Evolutionary conservation across 176 grass and related monocot species (phyloP).

Genomic region (Hsuehochloa calcarea): DNA sequence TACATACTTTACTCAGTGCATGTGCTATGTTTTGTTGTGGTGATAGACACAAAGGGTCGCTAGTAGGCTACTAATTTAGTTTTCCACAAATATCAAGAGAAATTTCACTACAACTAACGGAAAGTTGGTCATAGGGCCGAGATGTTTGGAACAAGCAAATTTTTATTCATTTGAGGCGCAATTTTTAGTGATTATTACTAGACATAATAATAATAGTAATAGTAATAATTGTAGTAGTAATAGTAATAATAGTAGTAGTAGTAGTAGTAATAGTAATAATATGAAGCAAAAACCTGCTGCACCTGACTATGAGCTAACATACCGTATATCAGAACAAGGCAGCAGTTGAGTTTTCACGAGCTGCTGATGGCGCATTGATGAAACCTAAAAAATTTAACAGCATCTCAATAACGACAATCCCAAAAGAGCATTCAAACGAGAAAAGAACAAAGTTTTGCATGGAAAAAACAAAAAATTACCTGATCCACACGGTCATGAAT

Average conservation of each 20-base stretch:
- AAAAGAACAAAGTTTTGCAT: not conserved
- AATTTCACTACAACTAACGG: constrained; percentile 8
- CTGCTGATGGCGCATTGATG: constrained; percentile 51
- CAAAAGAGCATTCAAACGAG: not conserved
- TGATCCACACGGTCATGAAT: constrained; percentile 43
- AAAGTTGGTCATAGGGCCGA: not conserved
- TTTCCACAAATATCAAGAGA: constrained; percentile 28
- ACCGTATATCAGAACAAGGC: constrained; percentile 77
- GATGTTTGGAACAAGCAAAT: constrained; percentile 26
- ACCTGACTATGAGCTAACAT: constrained; percentile 26
- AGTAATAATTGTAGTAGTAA: not conserved
- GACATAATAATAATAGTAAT: not conserved
- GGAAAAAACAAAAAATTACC: not conserved
- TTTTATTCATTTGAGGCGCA: constrained; percentile 10
- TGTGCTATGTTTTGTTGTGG: constrained; percentile 43
- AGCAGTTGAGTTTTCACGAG: constrained; percentile 66
- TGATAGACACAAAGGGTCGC: constrained; percentile 27
- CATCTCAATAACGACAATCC: not conserved
- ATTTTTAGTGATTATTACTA: not conserved
- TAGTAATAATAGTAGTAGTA: no score
- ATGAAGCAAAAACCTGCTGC: constrained; percentile 7
- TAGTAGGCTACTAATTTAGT: not conserved
- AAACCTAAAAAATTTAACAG: constrained; percentile 28
- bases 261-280: not conserved
- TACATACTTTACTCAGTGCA: constrained; percentile 78